Evolutionary conservation across 1,139 yeast genomes (phyloP).

Genomic region (Zygosaccharomyces sapae): DNA sequence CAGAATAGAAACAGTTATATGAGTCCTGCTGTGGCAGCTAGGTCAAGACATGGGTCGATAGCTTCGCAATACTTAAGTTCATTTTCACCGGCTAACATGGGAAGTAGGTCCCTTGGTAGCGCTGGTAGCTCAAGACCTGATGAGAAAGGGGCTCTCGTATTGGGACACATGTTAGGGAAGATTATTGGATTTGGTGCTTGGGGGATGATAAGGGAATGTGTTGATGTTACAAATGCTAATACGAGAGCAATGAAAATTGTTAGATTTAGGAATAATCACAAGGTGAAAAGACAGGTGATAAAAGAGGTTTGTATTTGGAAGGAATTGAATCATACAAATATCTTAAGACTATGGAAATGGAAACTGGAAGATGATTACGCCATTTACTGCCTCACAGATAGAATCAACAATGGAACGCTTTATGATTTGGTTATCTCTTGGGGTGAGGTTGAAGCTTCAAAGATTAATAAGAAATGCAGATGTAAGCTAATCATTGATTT

Average conservation of each 20-base stretch:
- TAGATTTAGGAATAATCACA: conserved; percentile 44
- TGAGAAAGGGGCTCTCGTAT: conserved; percentile 57
- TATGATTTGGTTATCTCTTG: conserved; percentile 69
- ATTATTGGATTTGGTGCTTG: conserved; percentile 91
- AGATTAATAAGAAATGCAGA: conserved; percentile 33
- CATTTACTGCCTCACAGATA: conserved; percentile 68
- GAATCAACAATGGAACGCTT: conserved; percentile 73
- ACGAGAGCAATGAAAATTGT: conserved; percentile 76
- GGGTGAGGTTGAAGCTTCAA: conserved; percentile 47
- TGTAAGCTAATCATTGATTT: conserved; percentile 38
- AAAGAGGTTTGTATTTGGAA: conserved; percentile 78
- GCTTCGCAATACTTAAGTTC: conserved; percentile 41
- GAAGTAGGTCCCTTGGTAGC: conserved; percentile 16
- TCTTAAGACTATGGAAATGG: conserved; percentile 58
- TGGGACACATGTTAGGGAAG: conserved; percentile 63
- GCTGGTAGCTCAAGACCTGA: conserved; percentile 36
- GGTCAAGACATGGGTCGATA: conserved; percentile 37
- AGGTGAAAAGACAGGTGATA: conserved; percentile 51
- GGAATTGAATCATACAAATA: conserved; percentile 56
- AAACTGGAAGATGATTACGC: conserved; percentile 54
- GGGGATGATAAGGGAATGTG: conserved; percentile 82
- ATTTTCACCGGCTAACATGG: conserved; percentile 34
- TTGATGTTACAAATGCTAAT: conserved; percentile 41
- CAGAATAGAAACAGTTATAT: conserved; percentile 9
- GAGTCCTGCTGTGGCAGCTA: conserved; percentile 7